Percentiles rank a stretch among this genome's conserved stretches.
Evolutionary conservation across 768 basidiomycete genomes (phyloP).

Genomic region (Leucocoprinus birnbaumii): DNA sequence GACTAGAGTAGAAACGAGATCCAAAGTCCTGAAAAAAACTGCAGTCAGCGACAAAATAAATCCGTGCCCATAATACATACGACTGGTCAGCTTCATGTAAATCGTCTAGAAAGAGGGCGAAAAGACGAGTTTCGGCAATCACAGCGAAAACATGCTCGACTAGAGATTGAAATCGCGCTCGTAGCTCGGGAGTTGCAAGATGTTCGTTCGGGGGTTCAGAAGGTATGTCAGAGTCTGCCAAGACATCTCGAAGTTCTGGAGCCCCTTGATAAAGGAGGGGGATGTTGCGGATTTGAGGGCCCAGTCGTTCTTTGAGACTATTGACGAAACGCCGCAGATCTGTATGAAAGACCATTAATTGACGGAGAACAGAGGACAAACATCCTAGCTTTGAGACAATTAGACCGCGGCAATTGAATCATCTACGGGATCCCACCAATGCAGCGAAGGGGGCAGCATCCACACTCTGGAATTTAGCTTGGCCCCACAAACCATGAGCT

Average conservation of each 20-base stretch:
- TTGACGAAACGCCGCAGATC: slow-evolving; percentile 67
- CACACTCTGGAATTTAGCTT: slow-evolving; percentile 66
- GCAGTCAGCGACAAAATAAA: slow-evolving; percentile 3
- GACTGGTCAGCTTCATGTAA: slow-evolving; percentile 74
- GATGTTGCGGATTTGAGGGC: slow-evolving; percentile 67
- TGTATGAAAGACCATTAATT: slow-evolving; percentile 71
- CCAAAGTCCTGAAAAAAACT: slow-evolving; percentile 47
- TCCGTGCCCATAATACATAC: slow-evolving; percentile 26
- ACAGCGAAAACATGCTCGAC: slow-evolving; percentile 70
- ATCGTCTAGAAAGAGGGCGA: slow-evolving; percentile 73
- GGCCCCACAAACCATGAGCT: slow-evolving; percentile 75
- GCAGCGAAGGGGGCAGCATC: slow-evolving; percentile 71
- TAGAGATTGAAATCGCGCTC: slow-evolving; percentile 67
- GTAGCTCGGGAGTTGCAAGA: slow-evolving; percentile 55
- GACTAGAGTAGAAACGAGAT: slow-evolving; percentile 60
- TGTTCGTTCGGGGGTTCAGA: slow-evolving; percentile 51
- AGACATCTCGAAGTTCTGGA: slow-evolving; percentile 64
- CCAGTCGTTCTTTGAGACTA: slow-evolving; percentile 55
- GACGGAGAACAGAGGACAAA: slow-evolving; percentile 67
- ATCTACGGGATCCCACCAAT: slow-evolving; percentile 35
- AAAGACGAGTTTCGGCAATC: slow-evolving; percentile 65
- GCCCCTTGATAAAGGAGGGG: slow-evolving; percentile 70
- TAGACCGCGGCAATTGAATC: background rate
- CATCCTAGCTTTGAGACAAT: slow-evolving; percentile 48
- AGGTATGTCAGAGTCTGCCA: slow-evolving; percentile 51